Base-by-base conservation (phyloP, 352 stramenopile genomes). In the Phytophthora citricola region DNA sequence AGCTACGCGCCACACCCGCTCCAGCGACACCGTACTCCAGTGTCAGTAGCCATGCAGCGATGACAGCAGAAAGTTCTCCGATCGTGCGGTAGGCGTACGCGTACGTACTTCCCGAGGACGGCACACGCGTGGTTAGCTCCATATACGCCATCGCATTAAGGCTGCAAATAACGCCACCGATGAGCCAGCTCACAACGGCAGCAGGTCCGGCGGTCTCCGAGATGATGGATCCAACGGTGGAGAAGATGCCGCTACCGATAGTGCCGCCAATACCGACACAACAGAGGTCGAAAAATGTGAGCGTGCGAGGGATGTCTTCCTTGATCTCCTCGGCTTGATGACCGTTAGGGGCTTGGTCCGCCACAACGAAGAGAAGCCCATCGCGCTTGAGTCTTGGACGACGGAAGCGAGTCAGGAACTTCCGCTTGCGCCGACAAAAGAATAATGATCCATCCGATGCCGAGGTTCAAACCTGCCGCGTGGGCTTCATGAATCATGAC, bases 21-120 rank as follows among this genome's bases (percentile, higher is more conserved):
- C 85, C 90, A 3, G 85, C n/a, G n/a, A 92, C 14, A 97, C 69
- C 81, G 75, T 97, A 98, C 76, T 98, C 93, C 17, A 98, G 73
- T 26, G 89, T 97, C 48, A 98, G 58, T 40, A 91, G 64, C 59
- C 83, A 91, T 12, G 78, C 91, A 1, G 89, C 88, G 24, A 98
- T 63, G 31, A 97, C 88, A 17, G 94, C 94, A 20, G 90, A 81
- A 27, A 98, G 71, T 66, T 98, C 94, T 31, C 93, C 93, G 45
- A 98, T 83, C 3, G 89, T 79, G 52, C 97, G 83, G 69, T 96
- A 98, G 7, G 90, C 73, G 69, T 97, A 98, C 1, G 89, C 83
- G 73, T 98, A 98, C 9, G 87, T 97, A 43, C 77, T 93, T 11
- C 93, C 93, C 15, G 89, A 90, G 14, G 83, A 94, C 26, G 92